These are phyloP conservation scores for Ichthyophthirius multifiliis DNA, from an alignment of 169 alveolate species.

Conservation along the genomic window DNA sequence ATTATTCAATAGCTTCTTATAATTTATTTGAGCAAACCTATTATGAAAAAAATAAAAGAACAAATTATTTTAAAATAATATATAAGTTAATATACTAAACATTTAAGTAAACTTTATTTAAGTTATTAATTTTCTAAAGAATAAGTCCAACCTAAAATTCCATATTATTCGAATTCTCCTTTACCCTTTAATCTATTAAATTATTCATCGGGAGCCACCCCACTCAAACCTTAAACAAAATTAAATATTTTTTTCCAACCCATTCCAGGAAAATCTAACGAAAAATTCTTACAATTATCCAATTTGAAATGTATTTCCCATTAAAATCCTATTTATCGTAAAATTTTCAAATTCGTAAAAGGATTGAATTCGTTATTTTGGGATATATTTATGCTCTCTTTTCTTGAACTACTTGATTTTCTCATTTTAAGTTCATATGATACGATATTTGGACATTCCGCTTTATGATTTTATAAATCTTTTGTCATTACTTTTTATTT, in stretches of 20 bases:
- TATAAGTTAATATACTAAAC: neutral
- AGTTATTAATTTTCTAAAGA: neutral
- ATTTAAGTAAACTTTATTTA: neutral
- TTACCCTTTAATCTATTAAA: constrained; percentile 10
- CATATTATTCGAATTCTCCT: constrained; percentile 3
- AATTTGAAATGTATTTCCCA: constrained; percentile 2
- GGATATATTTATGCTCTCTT: neutral
- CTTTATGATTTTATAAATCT: neutral
- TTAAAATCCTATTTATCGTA: neutral
- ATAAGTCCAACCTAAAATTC: constrained; percentile 1
- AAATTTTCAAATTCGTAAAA: neutral
- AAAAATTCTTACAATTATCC: constrained; percentile 5
- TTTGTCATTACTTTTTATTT: neutral
- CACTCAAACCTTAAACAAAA: neutral
- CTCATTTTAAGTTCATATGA: constrained; percentile 6
- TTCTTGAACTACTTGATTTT: neutral
- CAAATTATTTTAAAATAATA: neutral
- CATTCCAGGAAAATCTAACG: constrained; percentile 1
- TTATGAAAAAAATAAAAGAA: neutral
- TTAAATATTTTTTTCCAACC: neutral
- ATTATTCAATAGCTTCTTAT: neutral
- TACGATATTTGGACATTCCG: neutral
- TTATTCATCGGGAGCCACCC: constrained; percentile 4
- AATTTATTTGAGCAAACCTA: neutral
- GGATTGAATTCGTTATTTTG: neutral